These are phyloP conservation scores for Talaromyces sp. DNA, from an alignment of 2,329 filamentous ascomycete genomes.

Conservation along the genomic window DNA sequence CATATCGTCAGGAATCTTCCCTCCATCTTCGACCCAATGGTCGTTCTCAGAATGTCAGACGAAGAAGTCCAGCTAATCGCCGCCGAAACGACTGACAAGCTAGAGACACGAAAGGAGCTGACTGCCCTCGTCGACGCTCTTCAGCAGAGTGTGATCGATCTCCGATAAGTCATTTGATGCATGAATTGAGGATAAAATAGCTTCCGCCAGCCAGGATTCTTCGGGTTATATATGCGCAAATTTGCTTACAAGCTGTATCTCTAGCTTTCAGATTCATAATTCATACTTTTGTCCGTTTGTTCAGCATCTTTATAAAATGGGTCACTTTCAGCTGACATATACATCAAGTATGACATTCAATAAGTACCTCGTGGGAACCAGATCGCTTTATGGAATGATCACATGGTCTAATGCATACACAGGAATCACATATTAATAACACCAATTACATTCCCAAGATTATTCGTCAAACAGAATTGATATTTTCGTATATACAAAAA, in stretches of 20 bases:
- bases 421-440: too few relatives aligned
- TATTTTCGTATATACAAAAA: background rate
- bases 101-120: background rate
- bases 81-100: background rate
- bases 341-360: too few relatives aligned
- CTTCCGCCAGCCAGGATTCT: too few relatives aligned
- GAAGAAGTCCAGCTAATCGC: background rate
- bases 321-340: too few relatives aligned
- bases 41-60: background rate
- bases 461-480: background rate
- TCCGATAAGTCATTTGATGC: background rate
- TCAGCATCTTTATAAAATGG: too few relatives aligned
- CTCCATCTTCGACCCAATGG: background rate
- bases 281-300: too few relatives aligned
- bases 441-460: background rate
- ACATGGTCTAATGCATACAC: too few relatives aligned
- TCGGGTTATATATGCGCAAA: too few relatives aligned
- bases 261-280: too few relatives aligned
- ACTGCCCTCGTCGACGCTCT: background rate
- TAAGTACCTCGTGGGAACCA: too few relatives aligned
- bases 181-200: background rate
- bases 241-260: too few relatives aligned
- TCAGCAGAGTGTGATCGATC: background rate
- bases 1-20: background rate
- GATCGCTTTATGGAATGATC: too few relatives aligned